Evolutionary conservation across 2,329 filamentous ascomycete genomes (phyloP), one percentile per base, ranked within the genome.

Genomic region (Alternaria gaisen): DNA sequence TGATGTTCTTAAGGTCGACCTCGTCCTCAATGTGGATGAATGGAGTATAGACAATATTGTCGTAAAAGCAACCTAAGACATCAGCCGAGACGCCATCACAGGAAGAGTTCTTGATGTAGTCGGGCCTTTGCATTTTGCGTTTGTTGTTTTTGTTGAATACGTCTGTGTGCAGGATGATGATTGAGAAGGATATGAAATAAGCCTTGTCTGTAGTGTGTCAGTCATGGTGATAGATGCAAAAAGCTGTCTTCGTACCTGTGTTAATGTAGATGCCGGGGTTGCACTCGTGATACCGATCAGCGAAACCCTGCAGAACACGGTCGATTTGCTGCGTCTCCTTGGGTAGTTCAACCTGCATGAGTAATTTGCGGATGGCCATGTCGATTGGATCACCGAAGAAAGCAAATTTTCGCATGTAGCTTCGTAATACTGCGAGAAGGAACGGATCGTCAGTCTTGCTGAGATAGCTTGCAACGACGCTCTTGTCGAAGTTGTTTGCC

Each of bases 101-200:
- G 22, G 89, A 89, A 0, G 94, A 96, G 76, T 98, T 98, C 79
- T 96, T 97, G 69, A 98, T 85, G 79, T 99, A 99, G 73, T 98
- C 95, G 0, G 86, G 82, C 75, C 97, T 96, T 74, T 97, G 93
- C 95, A 99, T 99, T 80, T 99, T 99, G 78, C 95, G 88, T 81
- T 98, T 98, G 82, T 98, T 98, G 83, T 98, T 99, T 80, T 97
- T 97, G 84, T 99, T 99, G 87, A 98, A 98, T n/a, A 97, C 92
- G 75, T 99, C 95, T 0, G 95, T 98, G 72, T 99, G 95, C 34
- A 99, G 84, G 69, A 99, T 97, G 61, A 99, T 87, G 58, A 99
- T 88, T 2, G 94, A 98, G 76, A 99, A 99, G 16, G 94, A 93
- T 66, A 98, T 94, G 72, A 98, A 97, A 77, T 98, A 97, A n/a